These are phyloP conservation scores for Cladorrhinum samala DNA, from an alignment of 495 filamentous ascomycete species.

Conservation along the genomic window DNA sequence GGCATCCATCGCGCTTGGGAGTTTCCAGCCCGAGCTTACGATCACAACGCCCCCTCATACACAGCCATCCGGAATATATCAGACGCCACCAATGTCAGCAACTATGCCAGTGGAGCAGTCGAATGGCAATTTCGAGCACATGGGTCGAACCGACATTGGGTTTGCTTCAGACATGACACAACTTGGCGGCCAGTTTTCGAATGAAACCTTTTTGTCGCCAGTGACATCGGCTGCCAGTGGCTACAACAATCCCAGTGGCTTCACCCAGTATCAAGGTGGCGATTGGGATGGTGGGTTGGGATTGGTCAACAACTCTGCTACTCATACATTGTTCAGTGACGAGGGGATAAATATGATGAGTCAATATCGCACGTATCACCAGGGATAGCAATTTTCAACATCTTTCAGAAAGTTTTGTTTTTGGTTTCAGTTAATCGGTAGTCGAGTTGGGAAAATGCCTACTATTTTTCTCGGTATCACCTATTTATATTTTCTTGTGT, in stretches of 20 bases:
- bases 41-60: background rate
- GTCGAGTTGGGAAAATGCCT: too few relatives aligned
- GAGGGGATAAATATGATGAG: background rate
- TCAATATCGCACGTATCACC: background rate
- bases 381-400: background rate
- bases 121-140: background rate
- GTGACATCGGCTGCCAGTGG: background rate
- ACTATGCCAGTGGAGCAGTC: background rate
- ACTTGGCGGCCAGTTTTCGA: background rate
- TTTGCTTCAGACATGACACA: background rate
- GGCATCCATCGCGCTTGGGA: constrained; percentile 6
- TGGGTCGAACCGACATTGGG: background rate
- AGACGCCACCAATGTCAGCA: background rate
- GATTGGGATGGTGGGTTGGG: background rate
- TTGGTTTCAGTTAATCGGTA: too few relatives aligned
- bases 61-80: background rate
- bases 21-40: constrained; percentile 3
- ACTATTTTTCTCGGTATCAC: too few relatives aligned
- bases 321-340: too few relatives aligned
- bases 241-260: background rate
- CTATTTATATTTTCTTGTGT: too few relatives aligned
- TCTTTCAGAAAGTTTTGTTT: too few relatives aligned
- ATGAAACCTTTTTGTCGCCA: background rate
- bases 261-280: background rate
- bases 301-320: background rate